These are phyloP conservation scores for Ophiostoma angusticollis DNA, from an alignment of 2,329 filamentous ascomycete species.

Conservation along the genomic window DNA sequence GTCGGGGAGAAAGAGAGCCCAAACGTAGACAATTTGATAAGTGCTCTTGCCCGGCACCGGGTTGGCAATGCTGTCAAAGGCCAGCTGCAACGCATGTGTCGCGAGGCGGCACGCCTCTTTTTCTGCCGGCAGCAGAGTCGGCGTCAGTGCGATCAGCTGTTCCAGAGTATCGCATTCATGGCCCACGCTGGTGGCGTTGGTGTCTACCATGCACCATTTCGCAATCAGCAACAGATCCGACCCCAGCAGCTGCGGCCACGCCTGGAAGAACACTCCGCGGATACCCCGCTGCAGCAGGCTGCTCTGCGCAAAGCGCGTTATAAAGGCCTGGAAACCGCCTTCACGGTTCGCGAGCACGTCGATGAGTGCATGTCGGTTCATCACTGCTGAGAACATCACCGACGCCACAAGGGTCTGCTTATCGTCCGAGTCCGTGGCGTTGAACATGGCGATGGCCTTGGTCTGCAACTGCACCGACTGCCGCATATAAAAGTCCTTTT, in stretches of 20 bases:
- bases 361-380: slow-evolving; percentile 35
- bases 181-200: slow-evolving; percentile 8
- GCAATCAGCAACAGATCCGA: slow-evolving; percentile 24
- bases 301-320: slow-evolving; percentile 29
- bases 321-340: slow-evolving; percentile 26
- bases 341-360: slow-evolving; percentile 30
- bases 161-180: slow-evolving; percentile 19
- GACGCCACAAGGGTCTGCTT: slow-evolving; percentile 19
- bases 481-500: slow-evolving; percentile 19
- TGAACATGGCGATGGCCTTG: slow-evolving; percentile 28
- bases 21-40: slow-evolving; percentile 21
- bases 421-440: slow-evolving; percentile 16
- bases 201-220: slow-evolving; percentile 12
- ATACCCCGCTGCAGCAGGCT: slow-evolving; percentile 31
- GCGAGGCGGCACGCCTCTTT: slow-evolving; percentile 15
- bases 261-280: slow-evolving; percentile 22
- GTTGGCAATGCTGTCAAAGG: slow-evolving; percentile 16
- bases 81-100: slow-evolving; percentile 19
- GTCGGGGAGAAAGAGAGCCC: slow-evolving; percentile 23
- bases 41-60: slow-evolving; percentile 7
- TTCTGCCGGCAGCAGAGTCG: slow-evolving; percentile 11
- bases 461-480: slow-evolving; percentile 33
- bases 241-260: slow-evolving; percentile 23
- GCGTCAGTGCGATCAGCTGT: slow-evolving; percentile 11
- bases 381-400: slow-evolving; percentile 31